phyloP scores from a whole-genome alignment of 495 filamentous ascomycete genomes.

The Xylaria castorea region DNA sequence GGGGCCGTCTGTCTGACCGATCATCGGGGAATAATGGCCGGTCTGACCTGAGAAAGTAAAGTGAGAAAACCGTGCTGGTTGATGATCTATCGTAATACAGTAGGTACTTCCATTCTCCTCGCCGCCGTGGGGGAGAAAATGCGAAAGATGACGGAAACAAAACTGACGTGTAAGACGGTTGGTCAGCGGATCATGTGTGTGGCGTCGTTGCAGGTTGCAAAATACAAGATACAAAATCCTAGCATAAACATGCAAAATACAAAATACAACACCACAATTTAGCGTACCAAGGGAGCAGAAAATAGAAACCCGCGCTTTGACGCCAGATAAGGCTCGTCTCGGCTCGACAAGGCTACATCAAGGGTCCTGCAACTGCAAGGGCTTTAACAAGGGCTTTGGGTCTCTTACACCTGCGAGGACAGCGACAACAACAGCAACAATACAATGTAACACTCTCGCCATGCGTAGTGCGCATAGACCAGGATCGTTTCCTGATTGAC shows the following conservation, averaged over 20 bases:
- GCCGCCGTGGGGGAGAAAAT: neutral
- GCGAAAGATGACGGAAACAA: conserved; percentile 2
- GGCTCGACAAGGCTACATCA: conserved; percentile 10
- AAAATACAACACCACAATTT: conserved; percentile 7
- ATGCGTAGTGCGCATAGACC: neutral
- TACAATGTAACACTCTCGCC: neutral
- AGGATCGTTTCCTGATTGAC: neutral
- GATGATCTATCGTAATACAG: conserved; percentile 4
- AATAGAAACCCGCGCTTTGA: neutral
- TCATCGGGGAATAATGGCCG: neutral
- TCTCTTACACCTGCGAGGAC: neutral
- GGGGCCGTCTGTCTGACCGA: neutral
- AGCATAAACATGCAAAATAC: conserved; percentile 16
- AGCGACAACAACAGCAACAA: neutral
- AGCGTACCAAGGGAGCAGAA: neutral
- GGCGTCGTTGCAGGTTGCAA: conserved; percentile 6
- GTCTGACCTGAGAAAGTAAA: conserved; percentile 3
- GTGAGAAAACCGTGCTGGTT: neutral
- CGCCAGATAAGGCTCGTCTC: conserved; percentile 8
- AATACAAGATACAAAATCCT: neutral
- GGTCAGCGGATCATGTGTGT: neutral
- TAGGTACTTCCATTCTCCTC: neutral
- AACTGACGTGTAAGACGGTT: conserved; percentile 6
- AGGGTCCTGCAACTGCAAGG: conserved; percentile 15
- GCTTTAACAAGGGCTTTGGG: neutral